Evolutionary conservation across 345 rosid species (phyloP), one percentile per base, ranked within the genome.

Genomic region (Zanthoxylum bungeanum): DNA sequence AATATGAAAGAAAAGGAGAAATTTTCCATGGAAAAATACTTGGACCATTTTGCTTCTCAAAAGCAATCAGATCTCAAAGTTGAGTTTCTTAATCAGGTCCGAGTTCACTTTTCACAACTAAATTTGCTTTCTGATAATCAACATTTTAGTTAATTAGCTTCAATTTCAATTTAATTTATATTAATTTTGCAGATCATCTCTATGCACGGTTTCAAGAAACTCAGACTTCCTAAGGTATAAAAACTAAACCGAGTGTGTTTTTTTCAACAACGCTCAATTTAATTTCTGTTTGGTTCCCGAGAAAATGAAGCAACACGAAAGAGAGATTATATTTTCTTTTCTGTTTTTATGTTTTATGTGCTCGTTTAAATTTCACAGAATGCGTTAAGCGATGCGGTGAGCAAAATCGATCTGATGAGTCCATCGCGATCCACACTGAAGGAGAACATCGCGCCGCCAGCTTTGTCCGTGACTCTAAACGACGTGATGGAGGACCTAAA

Each of bases 371-470:
- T 37, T 59, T 2, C 7, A 21, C 74, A 87, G 89, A 76, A 75
- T 62, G 78, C 22, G 52, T 12, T 83, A 37, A 40, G 12, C 14
- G 83, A 85, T 9, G 87, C 86, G 28, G 39, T 83, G 55, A 68
- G 72, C 24, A 7, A 75, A 24, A 22, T 85, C 9, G 81, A 75
- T 33, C 81, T 87, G 66, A 73, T 78, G 24, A 81, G 83, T 78
- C 89, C 84, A 12, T 78, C 82, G 11, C 87, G 91, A 21, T 85
- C 88, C 60, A 87, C 91, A n/a, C 71, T 87, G 68, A 47, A 60
- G 19, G 80, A 80, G 22, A 50, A 55, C 60, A 60, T 77, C 17
- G 74, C 83, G 3, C 53, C 91, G 3, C 53, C 91, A 0, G 24
- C 42, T 40, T 76, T 79, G 5, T 55, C 42, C 49, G 40, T 75